Conservation (phyloP, 2,329 filamentous ascomycete genomes). For the Pleoardoris graminearum region DNA sequence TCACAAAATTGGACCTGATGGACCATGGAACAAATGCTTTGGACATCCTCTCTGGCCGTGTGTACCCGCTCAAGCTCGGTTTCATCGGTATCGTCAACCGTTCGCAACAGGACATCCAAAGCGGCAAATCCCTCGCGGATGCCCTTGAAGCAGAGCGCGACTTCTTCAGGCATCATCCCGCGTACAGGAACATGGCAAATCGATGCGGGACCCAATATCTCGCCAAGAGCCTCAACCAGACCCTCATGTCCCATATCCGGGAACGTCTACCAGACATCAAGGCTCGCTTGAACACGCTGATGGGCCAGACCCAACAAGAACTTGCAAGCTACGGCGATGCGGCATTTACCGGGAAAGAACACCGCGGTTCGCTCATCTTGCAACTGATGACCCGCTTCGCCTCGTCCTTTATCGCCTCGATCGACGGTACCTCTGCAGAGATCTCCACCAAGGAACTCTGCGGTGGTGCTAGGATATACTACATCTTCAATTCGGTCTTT, state of each 20-base stretch:
- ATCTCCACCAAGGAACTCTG: conserved; percentile 98
- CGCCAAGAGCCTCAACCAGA: conserved; percentile 92
- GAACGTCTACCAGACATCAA: conserved; percentile 97
- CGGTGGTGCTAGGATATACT: conserved; percentile 93
- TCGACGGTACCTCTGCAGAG: conserved; percentile 96
- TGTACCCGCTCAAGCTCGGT: conserved; percentile 94
- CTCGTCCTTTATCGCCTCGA: conserved; percentile 96
- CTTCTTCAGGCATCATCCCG: conserved; percentile 96
- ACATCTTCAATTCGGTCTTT: conserved; percentile 99
- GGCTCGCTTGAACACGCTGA: conserved; percentile 92
- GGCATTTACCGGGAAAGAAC: conserved; percentile 96
- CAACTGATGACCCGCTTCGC: conserved; percentile 99
- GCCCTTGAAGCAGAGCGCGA: conserved; percentile 87
- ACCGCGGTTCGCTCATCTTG: conserved; percentile 89
- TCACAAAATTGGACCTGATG: conserved; percentile 98
- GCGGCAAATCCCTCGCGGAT: conserved; percentile 91
- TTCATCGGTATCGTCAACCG: conserved; percentile 98
- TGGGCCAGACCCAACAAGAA: conserved; percentile 99
- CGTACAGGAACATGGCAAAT: conserved; percentile 92
- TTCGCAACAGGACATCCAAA: conserved; percentile 96
- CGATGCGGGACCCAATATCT: conserved; percentile 93
- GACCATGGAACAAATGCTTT: conserved; percentile 97
- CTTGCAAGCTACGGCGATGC: conserved; percentile 97
- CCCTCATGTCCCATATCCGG: conserved; percentile 93
- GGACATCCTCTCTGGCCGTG: conserved; percentile 94